A percentile compares a stretch with the other conserved stretches of the same genome.
These are phyloP conservation scores for Pythium rhizo-oryzae DNA, from an alignment of 352 stramenopile species.

Conservation along the genomic window DNA sequence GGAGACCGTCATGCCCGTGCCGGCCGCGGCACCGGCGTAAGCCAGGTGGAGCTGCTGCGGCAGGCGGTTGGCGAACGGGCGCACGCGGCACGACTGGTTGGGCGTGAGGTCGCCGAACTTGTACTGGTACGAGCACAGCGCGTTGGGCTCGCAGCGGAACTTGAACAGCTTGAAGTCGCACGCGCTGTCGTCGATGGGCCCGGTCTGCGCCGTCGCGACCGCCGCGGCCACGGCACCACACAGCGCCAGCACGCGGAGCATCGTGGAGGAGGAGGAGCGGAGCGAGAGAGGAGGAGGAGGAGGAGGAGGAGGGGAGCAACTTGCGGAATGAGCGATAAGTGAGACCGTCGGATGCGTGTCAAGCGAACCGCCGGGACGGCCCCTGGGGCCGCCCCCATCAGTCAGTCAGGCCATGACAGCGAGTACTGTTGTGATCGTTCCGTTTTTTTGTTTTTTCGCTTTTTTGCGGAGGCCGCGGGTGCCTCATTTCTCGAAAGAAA, in stretches of 20 bases:
- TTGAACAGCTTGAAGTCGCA: constrained; percentile 2
- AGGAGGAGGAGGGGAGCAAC: not conserved
- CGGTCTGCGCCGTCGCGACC: too few species aligned
- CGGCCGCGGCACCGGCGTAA: constrained; percentile 29
- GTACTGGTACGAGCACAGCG: constrained; percentile 30
- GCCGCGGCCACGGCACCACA: not conserved
- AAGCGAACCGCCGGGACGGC: not conserved
- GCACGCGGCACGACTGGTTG: constrained; percentile 28
- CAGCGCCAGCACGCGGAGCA: not conserved
- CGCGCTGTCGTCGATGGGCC: constrained; percentile 13
- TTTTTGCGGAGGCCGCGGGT: not conserved
- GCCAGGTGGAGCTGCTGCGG: constrained; percentile 38
- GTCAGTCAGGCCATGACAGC: not conserved
- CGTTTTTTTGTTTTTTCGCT: not conserved
- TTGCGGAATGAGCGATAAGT: not conserved
- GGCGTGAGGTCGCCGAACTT: constrained; percentile 29
- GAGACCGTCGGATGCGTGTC: not conserved
- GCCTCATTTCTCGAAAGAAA: not conserved
- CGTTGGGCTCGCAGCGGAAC: constrained; percentile 17
- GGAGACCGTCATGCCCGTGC: constrained; percentile 36
- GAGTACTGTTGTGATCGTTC: not conserved
- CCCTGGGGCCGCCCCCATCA: too few species aligned
- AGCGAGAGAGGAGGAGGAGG: too few species aligned
- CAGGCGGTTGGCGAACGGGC: constrained; percentile 7
- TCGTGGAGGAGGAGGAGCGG: not conserved